Conservation (phyloP, 371 early-diverging fungal species). For the Lichtheimia ramosa region DNA sequence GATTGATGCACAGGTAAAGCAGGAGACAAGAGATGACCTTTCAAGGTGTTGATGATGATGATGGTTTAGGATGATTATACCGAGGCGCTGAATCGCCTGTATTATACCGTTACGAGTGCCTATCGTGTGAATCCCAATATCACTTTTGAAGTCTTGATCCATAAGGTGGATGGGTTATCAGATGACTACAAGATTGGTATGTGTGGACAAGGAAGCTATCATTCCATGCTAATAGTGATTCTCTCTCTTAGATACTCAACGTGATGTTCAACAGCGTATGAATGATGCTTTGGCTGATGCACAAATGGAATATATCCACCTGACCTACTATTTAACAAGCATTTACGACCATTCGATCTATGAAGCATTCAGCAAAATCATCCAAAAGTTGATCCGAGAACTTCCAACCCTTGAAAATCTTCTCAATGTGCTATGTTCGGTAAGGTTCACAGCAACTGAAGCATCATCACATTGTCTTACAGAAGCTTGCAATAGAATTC, state of each 20-base stretch:
- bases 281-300: slow-evolving; percentile 85
- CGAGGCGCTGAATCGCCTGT: slow-evolving; percentile 76
- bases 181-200: slow-evolving; percentile 92
- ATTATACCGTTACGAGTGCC: slow-evolving; percentile 75
- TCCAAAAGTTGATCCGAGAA: slow-evolving; percentile 89
- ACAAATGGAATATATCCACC: slow-evolving; percentile 75
- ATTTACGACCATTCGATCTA: slow-evolving; percentile 95
- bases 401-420: slow-evolving; percentile 89
- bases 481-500: slow-evolving; percentile 66
- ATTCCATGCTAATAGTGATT: too few species aligned
- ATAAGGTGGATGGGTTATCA: slow-evolving; percentile 94
- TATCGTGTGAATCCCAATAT: slow-evolving; percentile 81
- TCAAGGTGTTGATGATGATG: not conserved
- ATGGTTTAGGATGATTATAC: slow-evolving; percentile 78
- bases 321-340: slow-evolving; percentile 87
- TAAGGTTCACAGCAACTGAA: slow-evolving; percentile 30
- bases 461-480: too few species aligned
- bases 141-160: slow-evolving; percentile 90
- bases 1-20: slow-evolving; percentile 84
- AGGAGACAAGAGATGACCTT: not conserved
- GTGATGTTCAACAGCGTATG: slow-evolving; percentile 90
- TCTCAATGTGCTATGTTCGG: slow-evolving; percentile 89
- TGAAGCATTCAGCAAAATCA: slow-evolving; percentile 94
- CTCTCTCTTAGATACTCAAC: slow-evolving; percentile 73
- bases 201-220: slow-evolving; percentile 2